Base-by-base conservation (phyloP, 805 yeast species). In the Starmerella vitae region DNA sequence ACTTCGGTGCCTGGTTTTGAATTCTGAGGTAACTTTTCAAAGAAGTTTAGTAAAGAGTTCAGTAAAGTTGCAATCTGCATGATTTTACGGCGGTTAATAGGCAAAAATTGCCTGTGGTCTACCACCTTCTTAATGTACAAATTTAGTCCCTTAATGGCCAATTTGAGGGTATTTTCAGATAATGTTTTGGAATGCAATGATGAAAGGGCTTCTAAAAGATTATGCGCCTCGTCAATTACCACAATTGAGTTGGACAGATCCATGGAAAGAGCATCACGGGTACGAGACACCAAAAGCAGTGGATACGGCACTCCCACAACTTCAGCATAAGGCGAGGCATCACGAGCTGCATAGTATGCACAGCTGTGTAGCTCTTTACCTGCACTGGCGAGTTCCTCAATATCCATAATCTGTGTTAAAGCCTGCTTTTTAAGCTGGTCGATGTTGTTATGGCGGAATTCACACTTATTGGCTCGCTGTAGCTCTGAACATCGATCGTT, bases 141-240 rank as follows among this genome's bases (percentile, higher is more conserved):
- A 31, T 68, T 63, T 29, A 86, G 51, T 0, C 79, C 75, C 2
- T 48, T 48, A 15, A 66, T 58, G 3, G 78, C 67, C 0, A 43
- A 32, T 2, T 48, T 30, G 8, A 83, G 60, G 24, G 79, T 83
- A 0, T 48, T 36, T 1, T 64, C 49, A 0, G 78, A 61, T 0
- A 86, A 61, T 3, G 68, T 57, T 2, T 74, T 67, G 0, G 94
- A 82, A 51, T 78, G 70, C 45, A 88, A 61, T 2, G 78, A 61
- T 1, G 77, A 70, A 3, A 86, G 72, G 0, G 86, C 75, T 48
- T 85, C 95, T 21, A 84, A 54, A 31, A 86, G 60, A 54, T 86
- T 86, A 54, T 86, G 97, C 0, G 96, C 96, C 55, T 86, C 97
- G 56, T 86, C 97, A 20, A 86, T 76, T 4, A 88, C 70, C 0